Evolutionary conservation across 768 basidiomycete species (phyloP).

Genomic region (Terana coerulea): DNA sequence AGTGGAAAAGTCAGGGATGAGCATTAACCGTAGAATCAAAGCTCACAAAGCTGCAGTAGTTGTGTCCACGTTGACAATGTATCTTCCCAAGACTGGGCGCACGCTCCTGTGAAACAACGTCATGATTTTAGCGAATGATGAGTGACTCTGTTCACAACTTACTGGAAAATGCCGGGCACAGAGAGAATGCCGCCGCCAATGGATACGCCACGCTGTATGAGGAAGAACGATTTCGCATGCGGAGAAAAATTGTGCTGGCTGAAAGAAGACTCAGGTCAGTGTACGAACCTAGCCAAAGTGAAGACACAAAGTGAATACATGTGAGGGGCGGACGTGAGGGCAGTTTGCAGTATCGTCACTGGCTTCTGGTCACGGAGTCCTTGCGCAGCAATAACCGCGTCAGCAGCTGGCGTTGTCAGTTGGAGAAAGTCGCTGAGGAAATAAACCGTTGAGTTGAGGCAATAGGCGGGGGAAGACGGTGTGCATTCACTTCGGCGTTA

Average conservation of each 20-base stretch:
- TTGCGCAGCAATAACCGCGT: neutral
- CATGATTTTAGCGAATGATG: too few relatives aligned
- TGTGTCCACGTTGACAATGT: conserved; percentile 12
- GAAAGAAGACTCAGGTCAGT: neutral
- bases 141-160: neutral
- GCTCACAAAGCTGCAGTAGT: conserved; percentile 13
- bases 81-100: neutral
- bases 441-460: neutral
- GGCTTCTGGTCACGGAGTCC: neutral
- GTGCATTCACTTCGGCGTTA: conserved; percentile 1
- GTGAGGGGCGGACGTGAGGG: conserved; percentile 12
- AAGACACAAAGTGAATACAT: neutral
- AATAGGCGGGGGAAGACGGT: neutral
- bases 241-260: conserved; percentile 10
- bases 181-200: conserved; percentile 6
- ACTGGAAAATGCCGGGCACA: conserved; percentile 12
- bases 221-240: conserved; percentile 12
- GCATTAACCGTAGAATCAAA: neutral
- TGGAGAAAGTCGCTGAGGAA: neutral
- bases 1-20: neutral
- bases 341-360: conserved; percentile 3
- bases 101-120: conserved; percentile 6
- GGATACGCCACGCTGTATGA: neutral
- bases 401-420: neutral
- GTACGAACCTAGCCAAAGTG: neutral